A percentile compares a stretch with the other conserved stretches of the same genome.
Evolutionary conservation across 495 filamentous ascomycete genomes (phyloP).

Genomic region (Trichoderma erinaceum): DNA sequence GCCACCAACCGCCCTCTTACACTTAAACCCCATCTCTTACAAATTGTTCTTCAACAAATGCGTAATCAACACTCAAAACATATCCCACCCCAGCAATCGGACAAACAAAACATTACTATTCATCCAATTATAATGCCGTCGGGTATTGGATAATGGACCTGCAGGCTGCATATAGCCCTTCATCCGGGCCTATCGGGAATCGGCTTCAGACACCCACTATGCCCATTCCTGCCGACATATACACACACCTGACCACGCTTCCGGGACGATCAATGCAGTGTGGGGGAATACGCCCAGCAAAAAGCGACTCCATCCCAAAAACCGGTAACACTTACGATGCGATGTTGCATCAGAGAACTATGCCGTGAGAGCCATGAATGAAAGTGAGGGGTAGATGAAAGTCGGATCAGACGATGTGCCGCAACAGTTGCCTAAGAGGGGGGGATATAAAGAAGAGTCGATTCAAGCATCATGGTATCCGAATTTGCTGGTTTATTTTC

Average conservation of each 20-base stretch:
- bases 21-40: not conserved
- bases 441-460: not conserved
- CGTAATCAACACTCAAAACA: not conserved
- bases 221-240: not conserved
- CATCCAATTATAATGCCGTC: not conserved
- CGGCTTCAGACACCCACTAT: not conserved
- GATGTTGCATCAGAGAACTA: not conserved
- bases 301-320: not conserved
- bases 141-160: not conserved
- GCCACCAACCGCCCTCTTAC: too few species aligned
- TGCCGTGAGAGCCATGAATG: not conserved
- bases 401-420: not conserved
- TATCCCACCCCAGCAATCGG: not conserved
- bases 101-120: not conserved
- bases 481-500: not conserved
- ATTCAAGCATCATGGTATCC: too few species aligned
- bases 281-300: not conserved
- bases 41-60: not conserved
- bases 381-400: not conserved
- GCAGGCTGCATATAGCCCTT: not conserved
- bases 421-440: not conserved
- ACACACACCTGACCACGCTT: not conserved
- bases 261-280: constrained; percentile 2
- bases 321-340: not conserved
- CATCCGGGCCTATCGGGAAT: not conserved